These are phyloP conservation scores for Aciculosporium take DNA, from an alignment of 2,329 filamentous ascomycete species.

Conservation along the genomic window DNA sequence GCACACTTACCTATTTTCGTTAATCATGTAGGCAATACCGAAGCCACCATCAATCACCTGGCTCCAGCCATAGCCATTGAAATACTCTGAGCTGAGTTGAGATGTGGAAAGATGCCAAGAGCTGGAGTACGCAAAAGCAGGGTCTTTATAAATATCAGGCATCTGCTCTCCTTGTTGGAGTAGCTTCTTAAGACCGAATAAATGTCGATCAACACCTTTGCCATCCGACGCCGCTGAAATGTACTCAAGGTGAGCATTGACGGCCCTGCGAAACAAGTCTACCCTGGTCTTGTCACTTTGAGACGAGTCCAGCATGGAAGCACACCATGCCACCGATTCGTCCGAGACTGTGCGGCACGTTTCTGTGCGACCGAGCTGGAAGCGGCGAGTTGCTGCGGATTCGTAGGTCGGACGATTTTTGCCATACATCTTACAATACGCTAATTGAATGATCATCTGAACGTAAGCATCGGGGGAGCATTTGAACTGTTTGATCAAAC, in stretches of 20 bases:
- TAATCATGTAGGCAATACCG: constrained; percentile 99
- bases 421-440: constrained; percentile 98
- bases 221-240: constrained; percentile 81
- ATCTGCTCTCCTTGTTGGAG: constrained; percentile 66
- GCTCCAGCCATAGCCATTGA: constrained; percentile 98
- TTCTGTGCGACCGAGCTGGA: constrained; percentile 92
- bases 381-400: constrained; percentile 84
- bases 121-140: constrained; percentile 67
- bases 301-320: constrained; percentile 61
- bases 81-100: constrained; percentile 90
- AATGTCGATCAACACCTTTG: constrained; percentile 85
- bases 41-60: constrained; percentile 94
- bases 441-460: constrained; percentile 96
- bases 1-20: constrained; percentile 69
- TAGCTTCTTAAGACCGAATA: constrained; percentile 94
- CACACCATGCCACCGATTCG: constrained; percentile 81
- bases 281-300: constrained; percentile 50
- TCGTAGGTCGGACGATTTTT: constrained; percentile 97
- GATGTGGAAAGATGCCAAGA: constrained; percentile 83
- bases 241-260: constrained; percentile 76
- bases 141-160: constrained; percentile 75
- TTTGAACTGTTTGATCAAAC: constrained; percentile 98
- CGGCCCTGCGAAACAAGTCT: constrained; percentile 66
- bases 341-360: constrained; percentile 88
- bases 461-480: constrained; percentile 96